A percentile compares a stretch with the other conserved stretches of the same genome.
Conservation (phyloP, 129 eudicot genomes). For the Scalesia atractyloides region DNA sequence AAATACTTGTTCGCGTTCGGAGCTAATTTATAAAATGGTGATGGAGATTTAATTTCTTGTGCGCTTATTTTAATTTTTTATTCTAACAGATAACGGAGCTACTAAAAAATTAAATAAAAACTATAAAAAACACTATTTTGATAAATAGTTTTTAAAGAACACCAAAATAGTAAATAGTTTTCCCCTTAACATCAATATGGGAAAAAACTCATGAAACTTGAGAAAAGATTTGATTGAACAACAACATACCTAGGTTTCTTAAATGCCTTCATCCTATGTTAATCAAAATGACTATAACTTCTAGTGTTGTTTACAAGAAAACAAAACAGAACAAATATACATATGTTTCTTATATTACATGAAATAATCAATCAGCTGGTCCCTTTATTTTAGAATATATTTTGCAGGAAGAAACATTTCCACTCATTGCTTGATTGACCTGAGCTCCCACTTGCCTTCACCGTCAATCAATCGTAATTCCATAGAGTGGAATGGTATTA, state of each 20-base stretch:
- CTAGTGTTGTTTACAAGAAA: slow-evolving; percentile 19
- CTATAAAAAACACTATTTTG: no score
- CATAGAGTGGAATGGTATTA: slow-evolving; percentile 82
- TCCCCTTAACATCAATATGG: no score
- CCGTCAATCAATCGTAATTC: slow-evolving; percentile 90
- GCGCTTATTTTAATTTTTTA: no score
- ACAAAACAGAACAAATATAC: slow-evolving; percentile 34
- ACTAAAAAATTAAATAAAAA: no score
- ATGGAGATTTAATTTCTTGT: no score
- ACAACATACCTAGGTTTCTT: not conserved
- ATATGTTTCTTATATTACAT: slow-evolving; percentile 40
- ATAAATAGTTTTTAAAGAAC: no score
- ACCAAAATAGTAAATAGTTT: no score
- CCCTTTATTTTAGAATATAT: slow-evolving; percentile 11
- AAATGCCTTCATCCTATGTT: not conserved
- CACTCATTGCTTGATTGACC: slow-evolving; percentile 60
- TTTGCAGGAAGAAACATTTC: not conserved
- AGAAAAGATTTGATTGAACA: not conserved
- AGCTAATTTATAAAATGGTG: no score
- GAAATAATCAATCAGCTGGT: slow-evolving; percentile 37
- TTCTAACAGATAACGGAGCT: no score
- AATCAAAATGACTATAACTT: not conserved
- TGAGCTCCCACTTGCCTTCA: slow-evolving; percentile 97
- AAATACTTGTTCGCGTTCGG: no score
- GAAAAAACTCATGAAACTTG: no score